Percentiles rank a stretch among this genome's conserved stretches.
Conservation (phyloP, 176 grass and related monocot species). For the Pontederia crassipes region DNA sequence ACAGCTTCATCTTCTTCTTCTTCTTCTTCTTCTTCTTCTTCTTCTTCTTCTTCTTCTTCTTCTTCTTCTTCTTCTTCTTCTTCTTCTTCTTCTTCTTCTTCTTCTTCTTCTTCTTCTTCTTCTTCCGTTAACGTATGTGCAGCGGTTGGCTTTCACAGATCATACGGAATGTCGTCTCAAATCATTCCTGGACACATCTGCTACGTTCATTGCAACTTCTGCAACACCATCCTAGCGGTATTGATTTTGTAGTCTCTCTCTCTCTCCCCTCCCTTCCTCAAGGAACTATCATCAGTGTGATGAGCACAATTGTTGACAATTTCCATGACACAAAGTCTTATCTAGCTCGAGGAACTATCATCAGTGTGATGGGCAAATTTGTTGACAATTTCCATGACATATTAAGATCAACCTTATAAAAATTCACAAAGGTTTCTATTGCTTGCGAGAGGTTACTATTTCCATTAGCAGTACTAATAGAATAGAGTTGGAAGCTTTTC, state of each 20-base stretch:
- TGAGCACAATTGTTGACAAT: too few species aligned
- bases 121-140: not conserved
- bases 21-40: not conserved
- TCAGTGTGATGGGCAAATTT: too few species aligned
- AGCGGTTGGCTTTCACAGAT: not conserved
- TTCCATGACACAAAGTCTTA: too few species aligned
- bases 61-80: not conserved
- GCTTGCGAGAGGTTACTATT: too few species aligned
- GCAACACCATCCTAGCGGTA: conserved; percentile 20
- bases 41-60: not conserved
- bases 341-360: too few species aligned
- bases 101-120: not conserved
- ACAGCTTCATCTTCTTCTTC: not conserved
- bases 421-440: too few species aligned
- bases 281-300: too few species aligned
- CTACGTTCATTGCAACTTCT: conserved; percentile 20
- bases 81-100: not conserved
- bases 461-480: too few species aligned
- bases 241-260: not conserved
- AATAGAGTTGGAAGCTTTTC: too few species aligned
- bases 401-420: too few species aligned
- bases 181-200: conserved; percentile 3
- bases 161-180: not conserved
- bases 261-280: too few species aligned
- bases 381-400: too few species aligned